A percentile compares a stretch with the other conserved stretches of the same genome.
These are phyloP conservation scores for Apiospora phragmitis DNA, from an alignment of 2,329 filamentous ascomycete species.

Conservation along the genomic window DNA sequence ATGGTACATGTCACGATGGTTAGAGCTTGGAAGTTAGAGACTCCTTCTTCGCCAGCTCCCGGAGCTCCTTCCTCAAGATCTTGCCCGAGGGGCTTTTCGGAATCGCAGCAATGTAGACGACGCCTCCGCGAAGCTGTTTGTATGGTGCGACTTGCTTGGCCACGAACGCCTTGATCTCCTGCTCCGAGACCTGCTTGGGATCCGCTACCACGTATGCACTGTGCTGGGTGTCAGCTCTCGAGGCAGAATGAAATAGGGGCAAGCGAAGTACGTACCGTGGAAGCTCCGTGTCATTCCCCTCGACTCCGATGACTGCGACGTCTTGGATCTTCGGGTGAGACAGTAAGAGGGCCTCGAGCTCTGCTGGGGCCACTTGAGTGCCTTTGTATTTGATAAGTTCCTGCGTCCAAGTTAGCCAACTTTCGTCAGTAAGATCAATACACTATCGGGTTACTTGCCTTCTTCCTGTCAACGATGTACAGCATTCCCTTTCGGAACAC, in stretches of 20 bases:
- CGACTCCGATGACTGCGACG: slow-evolving; percentile 56
- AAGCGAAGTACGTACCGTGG: slow-evolving; percentile 49
- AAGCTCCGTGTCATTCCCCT: slow-evolving; percentile 40
- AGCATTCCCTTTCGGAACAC: slow-evolving; percentile 67
- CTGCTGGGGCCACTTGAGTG: slow-evolving; percentile 62
- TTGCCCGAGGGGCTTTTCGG: slow-evolving; percentile 40
- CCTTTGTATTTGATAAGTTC: slow-evolving; percentile 53
- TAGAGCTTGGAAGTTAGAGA: slow-evolving; percentile 21
- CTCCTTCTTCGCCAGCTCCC: slow-evolving; percentile 27
- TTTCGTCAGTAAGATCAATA: not conserved
- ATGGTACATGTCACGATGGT: not conserved
- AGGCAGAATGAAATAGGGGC: slow-evolving; percentile 38
- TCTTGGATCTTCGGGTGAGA: slow-evolving; percentile 39
- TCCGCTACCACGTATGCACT: slow-evolving; percentile 29
- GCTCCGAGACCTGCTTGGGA: slow-evolving; percentile 21
- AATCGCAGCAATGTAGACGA: slow-evolving; percentile 35
- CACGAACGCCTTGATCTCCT: slow-evolving; percentile 27
- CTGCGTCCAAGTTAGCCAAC: slow-evolving; percentile 37
- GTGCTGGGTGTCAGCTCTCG: not conserved
- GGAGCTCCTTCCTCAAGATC: slow-evolving; percentile 35
- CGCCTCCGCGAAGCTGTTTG: slow-evolving; percentile 36
- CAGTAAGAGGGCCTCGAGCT: slow-evolving; percentile 45
- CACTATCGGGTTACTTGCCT: slow-evolving; percentile 36
- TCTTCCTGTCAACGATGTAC: slow-evolving; percentile 73
- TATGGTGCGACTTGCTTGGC: slow-evolving; percentile 29